Evolutionary conservation across 192 early-diverging fungal genomes (phyloP).

Genomic region (Backusella mclennaniae): DNA sequence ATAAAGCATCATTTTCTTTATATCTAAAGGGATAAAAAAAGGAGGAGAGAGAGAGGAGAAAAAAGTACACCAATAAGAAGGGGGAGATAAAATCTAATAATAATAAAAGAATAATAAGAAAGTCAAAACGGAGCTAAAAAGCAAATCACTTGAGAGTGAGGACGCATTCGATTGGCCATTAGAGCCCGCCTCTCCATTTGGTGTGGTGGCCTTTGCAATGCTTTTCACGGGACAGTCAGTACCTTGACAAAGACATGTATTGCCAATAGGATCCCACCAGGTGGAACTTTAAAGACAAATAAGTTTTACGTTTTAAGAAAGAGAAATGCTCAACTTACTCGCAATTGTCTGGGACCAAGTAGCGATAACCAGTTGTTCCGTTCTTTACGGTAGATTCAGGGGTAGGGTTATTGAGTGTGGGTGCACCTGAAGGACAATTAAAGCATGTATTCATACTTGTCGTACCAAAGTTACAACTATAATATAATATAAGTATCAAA

Average conservation of each 20-base stretch:
- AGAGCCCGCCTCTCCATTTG: neutral
- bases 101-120: neutral
- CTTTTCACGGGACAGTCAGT: conserved; percentile 53
- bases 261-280: conserved; percentile 67
- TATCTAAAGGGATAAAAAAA: neutral
- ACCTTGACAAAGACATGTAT: conserved; percentile 50
- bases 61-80: neutral
- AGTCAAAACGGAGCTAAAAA: neutral
- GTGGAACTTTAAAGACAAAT: conserved; percentile 34
- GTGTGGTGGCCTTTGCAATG: conserved; percentile 21
- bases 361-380: conserved; percentile 37
- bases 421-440: conserved; percentile 46
- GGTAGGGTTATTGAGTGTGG: conserved; percentile 39
- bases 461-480: conserved; percentile 45
- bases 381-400: conserved; percentile 32
- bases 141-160: neutral
- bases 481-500: neutral
- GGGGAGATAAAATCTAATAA: neutral
- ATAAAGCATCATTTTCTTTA: neutral
- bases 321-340: conserved; percentile 36
- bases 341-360: conserved; percentile 50
- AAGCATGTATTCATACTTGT: conserved; percentile 53
- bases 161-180: neutral
- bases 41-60: no score
- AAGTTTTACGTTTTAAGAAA: neutral